Evolutionary conservation across 257 asterid species (phyloP), one percentile per base, ranked within the genome.

Genomic region (Gentiana straminea): DNA sequence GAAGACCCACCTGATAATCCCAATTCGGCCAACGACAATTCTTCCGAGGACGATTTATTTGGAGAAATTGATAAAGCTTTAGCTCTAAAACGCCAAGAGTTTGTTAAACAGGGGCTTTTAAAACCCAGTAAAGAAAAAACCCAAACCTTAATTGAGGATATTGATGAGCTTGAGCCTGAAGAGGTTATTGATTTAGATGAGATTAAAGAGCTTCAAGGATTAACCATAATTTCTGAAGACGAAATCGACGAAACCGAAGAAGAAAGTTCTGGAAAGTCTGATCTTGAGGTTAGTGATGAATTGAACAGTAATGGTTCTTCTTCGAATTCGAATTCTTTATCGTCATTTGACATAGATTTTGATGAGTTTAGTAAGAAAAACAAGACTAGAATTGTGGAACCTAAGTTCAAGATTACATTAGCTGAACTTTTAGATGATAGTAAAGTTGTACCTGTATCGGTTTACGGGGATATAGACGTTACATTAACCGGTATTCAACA

Each of bases 351-450:
- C 62, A 72, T 84, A 54, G 94, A 87, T 74, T 83, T 91, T 49
- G 95, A 91, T 51, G 94, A 82, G 54, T 77, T 73, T 62, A 89
- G 89, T 10, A 83, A 76, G 60, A 24, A 24, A 24, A 70, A 69
- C 50, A 83, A 70, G 74, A 61, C 82, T 58, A 79, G 98, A 64
- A 76, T 87, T 60, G 73, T 77, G 4, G 96, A 87, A 5, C 98
- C 98, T 13, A 83, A 70, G 83, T 84, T 87, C 64, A 87, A 53
- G 46, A 82, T 87, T 83, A 84, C 74, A 65, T 79, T 91, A 70
- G 98, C 95, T 38, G 98, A 91, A 69, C 80, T 91, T 13, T 70
- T 91, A 58, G 98, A 91, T 74, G 96, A 91, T 49, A 91, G 94
- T 63, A 82, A 74, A 60, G 94, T 87, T 11, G 96, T 87, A 54